phyloP scores from a whole-genome alignment of 352 stramenopile species.

The Plasmopara halstedii region DNA sequence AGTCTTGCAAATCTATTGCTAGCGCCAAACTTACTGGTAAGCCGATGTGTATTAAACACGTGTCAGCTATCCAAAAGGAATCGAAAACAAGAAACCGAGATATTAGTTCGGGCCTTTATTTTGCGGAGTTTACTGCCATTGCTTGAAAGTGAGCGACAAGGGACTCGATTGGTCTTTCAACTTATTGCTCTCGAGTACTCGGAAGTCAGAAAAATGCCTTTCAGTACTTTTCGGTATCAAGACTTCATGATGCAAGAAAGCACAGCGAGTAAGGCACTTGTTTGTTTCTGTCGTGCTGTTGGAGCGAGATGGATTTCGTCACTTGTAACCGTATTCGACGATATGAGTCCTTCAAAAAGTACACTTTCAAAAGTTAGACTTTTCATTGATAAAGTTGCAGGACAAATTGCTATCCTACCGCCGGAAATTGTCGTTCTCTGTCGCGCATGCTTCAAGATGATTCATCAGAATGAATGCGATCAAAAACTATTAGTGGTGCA shows the following conservation, averaged over 20 bases:
- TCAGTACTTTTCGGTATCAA: conserved; percentile 4
- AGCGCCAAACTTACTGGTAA: conserved; percentile 33
- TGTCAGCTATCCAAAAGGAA: conserved; percentile 3
- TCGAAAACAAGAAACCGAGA: neutral
- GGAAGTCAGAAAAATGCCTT: neutral
- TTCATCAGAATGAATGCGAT: neutral
- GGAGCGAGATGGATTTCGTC: conserved; percentile 26
- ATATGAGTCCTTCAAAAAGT: conserved; percentile 1
- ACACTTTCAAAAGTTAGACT: conserved; percentile 2
- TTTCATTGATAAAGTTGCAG: conserved; percentile 25
- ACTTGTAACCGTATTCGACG: conserved; percentile 2
- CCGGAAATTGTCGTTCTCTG: conserved; percentile 50
- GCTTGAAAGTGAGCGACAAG: conserved; percentile 40
- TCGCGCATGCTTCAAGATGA: conserved; percentile 27
- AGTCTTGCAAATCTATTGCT: conserved; percentile 37
- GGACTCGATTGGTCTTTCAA: conserved; percentile 39
- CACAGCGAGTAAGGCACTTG: conserved; percentile 26
- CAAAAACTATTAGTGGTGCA: conserved; percentile 29
- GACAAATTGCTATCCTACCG: conserved; percentile 23
- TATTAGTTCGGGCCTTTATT: conserved; percentile 19
- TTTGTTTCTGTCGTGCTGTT: conserved; percentile 24
- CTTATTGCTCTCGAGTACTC: conserved; percentile 34
- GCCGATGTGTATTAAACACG: conserved; percentile 19
- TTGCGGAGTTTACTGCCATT: conserved; percentile 37
- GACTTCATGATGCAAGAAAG: conserved; percentile 28